Evolutionary conservation across 129 eudicot genomes (phyloP).

Genomic region (Gnaphalium uliginosum): DNA sequence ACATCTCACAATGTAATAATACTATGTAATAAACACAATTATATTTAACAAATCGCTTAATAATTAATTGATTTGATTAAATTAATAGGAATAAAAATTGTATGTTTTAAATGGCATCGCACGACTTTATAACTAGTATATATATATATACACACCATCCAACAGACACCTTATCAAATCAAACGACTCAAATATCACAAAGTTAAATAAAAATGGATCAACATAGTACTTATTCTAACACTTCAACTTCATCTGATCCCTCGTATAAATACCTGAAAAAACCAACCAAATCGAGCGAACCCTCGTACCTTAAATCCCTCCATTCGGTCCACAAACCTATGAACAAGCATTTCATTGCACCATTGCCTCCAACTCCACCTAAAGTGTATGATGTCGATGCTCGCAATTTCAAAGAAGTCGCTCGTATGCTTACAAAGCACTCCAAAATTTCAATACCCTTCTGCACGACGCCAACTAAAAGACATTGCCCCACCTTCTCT

Average conservation of each 20-base stretch:
- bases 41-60: no score
- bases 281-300: slow-evolving; percentile 7
- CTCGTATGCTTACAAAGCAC: slow-evolving; percentile 58
- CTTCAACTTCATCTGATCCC: slow-evolving; percentile 19
- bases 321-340: slow-evolving; percentile 37
- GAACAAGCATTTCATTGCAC: slow-evolving; percentile 58
- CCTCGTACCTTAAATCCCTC: slow-evolving; percentile 34
- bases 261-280: slow-evolving; percentile 1
- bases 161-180: neutral
- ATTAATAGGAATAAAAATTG: no score
- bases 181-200: neutral
- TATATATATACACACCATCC: no score
- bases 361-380: slow-evolving; percentile 55
- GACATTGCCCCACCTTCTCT: slow-evolving; percentile 51
- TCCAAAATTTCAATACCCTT: slow-evolving; percentile 35
- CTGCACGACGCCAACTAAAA: slow-evolving; percentile 29
- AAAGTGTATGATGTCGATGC: slow-evolving; percentile 61
- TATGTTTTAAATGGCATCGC: no score
- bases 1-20: no score
- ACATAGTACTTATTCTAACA: neutral
- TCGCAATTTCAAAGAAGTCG: slow-evolving; percentile 52
- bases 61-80: no score
- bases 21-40: no score
- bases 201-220: neutral
- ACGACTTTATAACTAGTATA: no score